phyloP scores from a whole-genome alignment of 495 filamentous ascomycete species.

The Aeminium ludgeri region DNA sequence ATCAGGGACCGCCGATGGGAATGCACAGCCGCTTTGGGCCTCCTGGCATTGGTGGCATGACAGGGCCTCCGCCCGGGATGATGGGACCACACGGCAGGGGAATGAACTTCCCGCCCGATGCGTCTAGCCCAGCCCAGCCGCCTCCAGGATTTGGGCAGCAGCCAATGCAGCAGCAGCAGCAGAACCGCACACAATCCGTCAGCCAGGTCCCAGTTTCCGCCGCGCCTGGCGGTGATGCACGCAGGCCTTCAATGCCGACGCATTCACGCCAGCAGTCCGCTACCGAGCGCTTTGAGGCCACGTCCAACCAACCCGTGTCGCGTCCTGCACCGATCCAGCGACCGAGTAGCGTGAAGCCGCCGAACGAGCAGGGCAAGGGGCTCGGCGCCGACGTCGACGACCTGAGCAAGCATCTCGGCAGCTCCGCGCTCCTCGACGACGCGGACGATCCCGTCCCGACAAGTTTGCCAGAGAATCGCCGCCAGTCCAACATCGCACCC shows the following conservation, averaged over 20 bases:
- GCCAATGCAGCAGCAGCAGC: slow-evolving; percentile 22
- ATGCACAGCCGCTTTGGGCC: slow-evolving; percentile 34
- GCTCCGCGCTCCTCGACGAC: slow-evolving; percentile 82
- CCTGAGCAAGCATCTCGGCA: slow-evolving; percentile 71
- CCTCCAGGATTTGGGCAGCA: slow-evolving; percentile 30
- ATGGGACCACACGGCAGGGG: slow-evolving; percentile 32
- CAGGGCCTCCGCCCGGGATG: slow-evolving; percentile 25
- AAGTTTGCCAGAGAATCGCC: slow-evolving; percentile 19
- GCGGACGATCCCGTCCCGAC: slow-evolving; percentile 37
- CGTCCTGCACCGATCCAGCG: slow-evolving; percentile 66
- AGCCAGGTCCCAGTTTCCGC: slow-evolving; percentile 5
- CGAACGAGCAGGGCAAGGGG: slow-evolving; percentile 25
- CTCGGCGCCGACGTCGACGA: slow-evolving; percentile 45
- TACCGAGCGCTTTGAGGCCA: slow-evolving; percentile 13
- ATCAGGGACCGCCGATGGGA: slow-evolving; percentile 29
- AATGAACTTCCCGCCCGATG: slow-evolving; percentile 41
- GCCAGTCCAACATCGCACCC: slow-evolving; percentile 4
- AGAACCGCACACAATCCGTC: slow-evolving; percentile 9
- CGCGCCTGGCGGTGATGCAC: slow-evolving; percentile 1
- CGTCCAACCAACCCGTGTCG: slow-evolving; percentile 42
- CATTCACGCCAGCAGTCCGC: slow-evolving; percentile 15
- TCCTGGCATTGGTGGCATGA: slow-evolving; percentile 38
- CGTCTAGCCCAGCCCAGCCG: slow-evolving; percentile 32
- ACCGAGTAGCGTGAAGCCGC: slow-evolving; percentile 58
- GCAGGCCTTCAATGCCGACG: slow-evolving; percentile 1